Percentiles rank a stretch among this genome's conserved stretches.
Evolutionary conservation across 2,329 filamentous ascomycete genomes (phyloP).

Genomic region (Scedosporium dehoogii): DNA sequence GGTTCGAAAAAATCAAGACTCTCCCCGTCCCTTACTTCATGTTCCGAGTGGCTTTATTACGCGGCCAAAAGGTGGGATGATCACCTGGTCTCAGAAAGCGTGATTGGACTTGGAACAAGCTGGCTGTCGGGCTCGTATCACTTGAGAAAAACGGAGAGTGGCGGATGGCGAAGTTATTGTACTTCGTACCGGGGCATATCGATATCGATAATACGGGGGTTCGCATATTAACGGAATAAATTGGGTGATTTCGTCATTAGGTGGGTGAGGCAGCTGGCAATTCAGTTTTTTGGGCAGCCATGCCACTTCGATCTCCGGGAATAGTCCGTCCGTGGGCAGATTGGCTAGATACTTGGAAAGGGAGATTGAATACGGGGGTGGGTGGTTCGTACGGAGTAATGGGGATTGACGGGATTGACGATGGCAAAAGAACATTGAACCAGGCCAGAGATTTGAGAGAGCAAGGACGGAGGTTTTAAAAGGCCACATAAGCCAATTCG

Average conservation of each 20-base stretch:
- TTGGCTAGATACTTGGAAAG: not conserved
- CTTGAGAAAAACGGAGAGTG: not conserved
- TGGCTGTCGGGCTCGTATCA: not conserved
- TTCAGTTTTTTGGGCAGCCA: not conserved
- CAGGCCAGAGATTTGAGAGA: not conserved
- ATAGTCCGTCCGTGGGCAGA: not conserved
- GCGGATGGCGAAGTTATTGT: not conserved
- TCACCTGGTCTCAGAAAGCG: not conserved
- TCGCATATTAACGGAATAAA: slow-evolving; percentile 2
- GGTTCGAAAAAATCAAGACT: too few species aligned
- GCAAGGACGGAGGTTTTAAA: not conserved
- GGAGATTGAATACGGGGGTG: too few species aligned
- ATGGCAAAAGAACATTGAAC: not conserved
- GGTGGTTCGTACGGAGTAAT: not conserved
- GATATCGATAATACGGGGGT: not conserved
- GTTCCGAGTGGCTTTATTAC: not conserved
- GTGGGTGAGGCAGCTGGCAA: not conserved
- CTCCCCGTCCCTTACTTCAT: not conserved
- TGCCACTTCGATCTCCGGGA: not conserved
- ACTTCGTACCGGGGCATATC: not conserved
- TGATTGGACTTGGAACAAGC: not conserved
- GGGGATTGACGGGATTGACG: not conserved
- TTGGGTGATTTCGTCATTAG: not conserved
- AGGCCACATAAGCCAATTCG: not conserved
- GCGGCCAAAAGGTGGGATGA: not conserved